These are phyloP conservation scores for Fusarium cyanostomum DNA, from an alignment of 2,329 filamentous ascomycete species.

Conservation along the genomic window DNA sequence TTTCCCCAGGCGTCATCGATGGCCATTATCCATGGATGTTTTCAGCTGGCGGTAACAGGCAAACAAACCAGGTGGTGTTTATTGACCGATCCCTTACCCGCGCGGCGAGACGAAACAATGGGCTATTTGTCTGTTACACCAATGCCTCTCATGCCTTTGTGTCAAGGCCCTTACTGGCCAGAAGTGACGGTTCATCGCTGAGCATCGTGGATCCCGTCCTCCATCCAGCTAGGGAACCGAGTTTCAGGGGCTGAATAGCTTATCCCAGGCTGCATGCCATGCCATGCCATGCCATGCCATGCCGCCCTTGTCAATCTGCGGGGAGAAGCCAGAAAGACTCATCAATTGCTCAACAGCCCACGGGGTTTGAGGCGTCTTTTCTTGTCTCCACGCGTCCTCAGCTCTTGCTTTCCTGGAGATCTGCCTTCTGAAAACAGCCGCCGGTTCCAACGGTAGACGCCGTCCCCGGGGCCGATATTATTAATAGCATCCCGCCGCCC, in stretches of 20 bases:
- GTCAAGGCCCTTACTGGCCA: constrained; percentile 38
- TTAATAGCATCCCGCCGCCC: constrained; percentile 23
- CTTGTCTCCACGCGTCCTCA: not conserved
- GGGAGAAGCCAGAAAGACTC: constrained; percentile 12
- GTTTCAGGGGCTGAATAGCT: constrained; percentile 3
- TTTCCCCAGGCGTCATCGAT: not conserved
- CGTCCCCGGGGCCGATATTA: constrained; percentile 1
- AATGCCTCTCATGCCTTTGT: constrained; percentile 12
- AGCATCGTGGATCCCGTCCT: constrained; percentile 16
- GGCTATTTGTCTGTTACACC: constrained; percentile 34
- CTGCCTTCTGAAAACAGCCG: not conserved
- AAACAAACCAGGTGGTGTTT: constrained; percentile 1
- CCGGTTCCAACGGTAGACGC: too few relatives aligned
- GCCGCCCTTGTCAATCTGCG: constrained; percentile 21
- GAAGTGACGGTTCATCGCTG: constrained; percentile 20
- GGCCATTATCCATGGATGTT: not conserved
- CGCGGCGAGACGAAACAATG: constrained; percentile 41
- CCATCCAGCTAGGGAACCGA: not conserved
- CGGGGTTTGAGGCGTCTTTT: constrained; percentile 16
- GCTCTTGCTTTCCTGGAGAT: too few relatives aligned
- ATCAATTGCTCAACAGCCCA: constrained; percentile 22
- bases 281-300: not conserved
- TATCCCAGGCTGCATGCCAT: not conserved
- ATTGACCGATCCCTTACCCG: constrained; percentile 28
- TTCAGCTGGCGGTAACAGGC: not conserved